Conservation (phyloP, 768 basidiomycete genomes). For the Tylopilus vinaceipallidus region DNA sequence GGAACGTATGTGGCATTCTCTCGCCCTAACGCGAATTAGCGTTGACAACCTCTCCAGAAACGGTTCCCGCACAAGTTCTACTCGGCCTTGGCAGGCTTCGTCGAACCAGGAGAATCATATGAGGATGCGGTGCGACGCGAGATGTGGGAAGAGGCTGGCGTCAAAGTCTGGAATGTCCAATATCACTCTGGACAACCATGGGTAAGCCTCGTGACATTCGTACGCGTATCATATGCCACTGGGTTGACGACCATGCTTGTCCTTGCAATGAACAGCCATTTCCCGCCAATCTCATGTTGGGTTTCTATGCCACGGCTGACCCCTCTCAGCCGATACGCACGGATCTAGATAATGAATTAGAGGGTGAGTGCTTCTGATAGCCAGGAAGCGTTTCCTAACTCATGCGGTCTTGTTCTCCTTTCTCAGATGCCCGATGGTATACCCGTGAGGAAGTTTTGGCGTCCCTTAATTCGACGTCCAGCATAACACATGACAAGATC, state of each 20-base stretch:
- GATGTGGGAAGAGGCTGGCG: constrained; percentile 94
- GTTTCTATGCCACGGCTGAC: constrained; percentile 81
- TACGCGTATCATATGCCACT: not conserved
- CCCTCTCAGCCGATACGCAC: constrained; percentile 68
- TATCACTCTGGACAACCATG: constrained; percentile 90
- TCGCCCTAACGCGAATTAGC: not conserved
- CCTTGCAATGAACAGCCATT: constrained; percentile 59
- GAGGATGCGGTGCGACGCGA: constrained; percentile 93
- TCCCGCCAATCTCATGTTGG: constrained; percentile 88
- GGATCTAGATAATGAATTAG: constrained; percentile 95
- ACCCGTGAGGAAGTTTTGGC: constrained; percentile 67
- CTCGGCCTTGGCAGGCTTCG: constrained; percentile 90
- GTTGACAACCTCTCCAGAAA: constrained; percentile 39
- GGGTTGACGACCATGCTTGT: not conserved
- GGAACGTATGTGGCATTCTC: constrained; percentile 55
- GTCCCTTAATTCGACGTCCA: constrained; percentile 43
- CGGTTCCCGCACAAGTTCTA: constrained; percentile 72
- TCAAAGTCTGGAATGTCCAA: constrained; percentile 77
- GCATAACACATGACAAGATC: constrained; percentile 30
- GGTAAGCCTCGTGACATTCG: constrained; percentile 51
- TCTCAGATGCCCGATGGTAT: constrained; percentile 85
- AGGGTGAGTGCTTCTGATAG: constrained; percentile 44
- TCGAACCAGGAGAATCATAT: constrained; percentile 91
- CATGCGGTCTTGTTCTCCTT: not conserved
- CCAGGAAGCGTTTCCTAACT: not conserved